Evolutionary conservation across 306 rosid genomes (phyloP).

Genomic region (Castanea crenata): DNA sequence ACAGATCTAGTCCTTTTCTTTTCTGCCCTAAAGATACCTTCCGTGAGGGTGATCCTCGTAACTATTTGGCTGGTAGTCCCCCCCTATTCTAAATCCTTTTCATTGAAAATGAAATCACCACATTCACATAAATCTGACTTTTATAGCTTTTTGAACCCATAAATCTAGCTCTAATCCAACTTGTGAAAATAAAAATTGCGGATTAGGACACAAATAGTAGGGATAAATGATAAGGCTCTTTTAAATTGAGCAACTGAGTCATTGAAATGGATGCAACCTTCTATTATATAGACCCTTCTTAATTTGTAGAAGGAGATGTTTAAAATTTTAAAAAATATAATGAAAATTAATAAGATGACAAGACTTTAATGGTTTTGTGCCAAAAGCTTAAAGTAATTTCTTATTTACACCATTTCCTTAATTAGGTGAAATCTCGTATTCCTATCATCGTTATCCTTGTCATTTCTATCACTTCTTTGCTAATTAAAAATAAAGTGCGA

Average conservation of each 20-base stretch:
- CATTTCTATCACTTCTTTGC: background rate
- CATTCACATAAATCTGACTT: background rate
- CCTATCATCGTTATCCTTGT: background rate
- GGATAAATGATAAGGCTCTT: background rate
- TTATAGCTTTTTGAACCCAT: background rate
- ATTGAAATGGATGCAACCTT: background rate
- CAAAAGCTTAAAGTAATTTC: background rate
- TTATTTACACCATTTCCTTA: background rate
- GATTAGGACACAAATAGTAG: background rate
- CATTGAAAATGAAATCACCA: background rate
- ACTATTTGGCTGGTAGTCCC: constrained; percentile 20
- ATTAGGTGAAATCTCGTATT: background rate
- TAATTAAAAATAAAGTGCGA: background rate
- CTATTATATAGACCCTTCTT: background rate
- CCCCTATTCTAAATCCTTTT: background rate
- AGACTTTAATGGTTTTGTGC: background rate
- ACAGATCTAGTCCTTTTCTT: constrained; percentile 18
- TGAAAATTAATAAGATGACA: background rate
- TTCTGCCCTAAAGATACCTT: constrained; percentile 27
- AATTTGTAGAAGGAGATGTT: background rate
- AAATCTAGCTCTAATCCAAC: background rate
- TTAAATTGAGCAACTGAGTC: background rate
- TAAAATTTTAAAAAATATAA: background rate
- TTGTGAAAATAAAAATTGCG: background rate
- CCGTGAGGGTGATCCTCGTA: constrained; percentile 25